Evolutionary conservation across 2,329 filamentous ascomycete species (phyloP), one percentile per base, ranked within the genome.

Genomic region (Niveomyces coronatus): DNA sequence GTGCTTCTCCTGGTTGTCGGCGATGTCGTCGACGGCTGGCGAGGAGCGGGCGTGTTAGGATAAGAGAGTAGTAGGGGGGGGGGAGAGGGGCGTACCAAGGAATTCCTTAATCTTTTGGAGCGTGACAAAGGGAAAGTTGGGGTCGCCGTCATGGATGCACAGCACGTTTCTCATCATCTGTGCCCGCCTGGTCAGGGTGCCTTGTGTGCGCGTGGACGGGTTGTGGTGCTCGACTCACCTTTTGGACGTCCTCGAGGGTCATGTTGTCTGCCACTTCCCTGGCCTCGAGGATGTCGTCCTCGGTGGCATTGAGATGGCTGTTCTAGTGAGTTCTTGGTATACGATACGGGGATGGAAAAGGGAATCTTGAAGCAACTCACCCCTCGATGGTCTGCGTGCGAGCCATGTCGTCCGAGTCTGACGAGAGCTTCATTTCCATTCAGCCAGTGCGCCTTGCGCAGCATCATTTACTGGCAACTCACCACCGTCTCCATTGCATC

Each of bases 61-160:
- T 4, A 23, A 16, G 9, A 4, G 9, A 10, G 5, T 11, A 4
- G 22, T 5, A 5, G 11, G 17, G 4, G n/a, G 9, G 13, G 18
- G 26, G 14, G 24, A 8, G 8, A 29, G 20, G 28, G 10, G 28
- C 50, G 24, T 32, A 51, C 51, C 43, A 18, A 65, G 47, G 42
- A 67, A 67, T 8, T 51, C 49, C 28, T 54, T 53, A 32, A 65
- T 61, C 36, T 54, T 57, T 34, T 61, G 49, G 18, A 66, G 50
- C 31, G 62, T 58, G 19, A 45, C 42, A 36, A 55, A 50, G 3
- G 63, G 60, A 40, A 68, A 68, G 50, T 68, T 68, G 31, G 62
- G 63, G 41, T 68, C 64, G 27, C 56, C 54, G 41, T 62, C 54
- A 45, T 66, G 63, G 31, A 63, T 56, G 31, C 52, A 48, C 15